Base-by-base conservation (phyloP, 768 basidiomycete species). In the Cantharellus cinnabarinus region DNA sequence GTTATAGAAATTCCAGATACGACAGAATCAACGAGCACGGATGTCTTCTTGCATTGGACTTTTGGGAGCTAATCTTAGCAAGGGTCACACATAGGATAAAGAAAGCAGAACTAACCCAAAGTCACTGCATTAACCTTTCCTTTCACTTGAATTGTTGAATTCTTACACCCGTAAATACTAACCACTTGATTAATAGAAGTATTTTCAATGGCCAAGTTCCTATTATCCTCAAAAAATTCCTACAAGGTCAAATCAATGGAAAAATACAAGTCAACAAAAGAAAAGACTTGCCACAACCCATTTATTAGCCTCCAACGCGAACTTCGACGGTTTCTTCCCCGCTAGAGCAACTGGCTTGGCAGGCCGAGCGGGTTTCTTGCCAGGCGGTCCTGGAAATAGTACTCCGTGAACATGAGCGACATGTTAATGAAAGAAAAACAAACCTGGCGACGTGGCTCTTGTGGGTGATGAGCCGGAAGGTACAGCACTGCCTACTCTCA, bases 61-160 rank as follows among this genome's bases (percentile, higher is more conserved):
- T 53, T 41, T 34, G 51, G 42, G 14, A 15, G 56, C 41, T 41
- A 59, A 44, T 29, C 4, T 55, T 37, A 57, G 51, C 4, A 15
- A 50, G 4, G 39, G 44, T 35, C 34, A 20, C 39, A 50, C 58
- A 38, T 50, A 34, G 5, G 50, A 20, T 15, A 0, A 52, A 37
- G 5, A 53, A 62, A 56, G 57, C 59, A 10, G 50, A 29, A 73
- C 78, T 60, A 66, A 95, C 94, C 77, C 60, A 98, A 72, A 20
- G 83, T 89, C 51, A 99, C 82, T 2, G 90, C 93, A 66, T 99
- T 99, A 64, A 89, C 80, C 71, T 99, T 99, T 66, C 94, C 93
- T 68, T 84, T 85, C 68, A 99, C 75, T 56, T 85, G 69, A 59
- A 99, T 73, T 0, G 82, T 85, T 5, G 79, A 77, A 63, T 83